Evolutionary conservation across 768 basidiomycete genomes (phyloP).

Genomic region (Amanita exitialis): DNA sequence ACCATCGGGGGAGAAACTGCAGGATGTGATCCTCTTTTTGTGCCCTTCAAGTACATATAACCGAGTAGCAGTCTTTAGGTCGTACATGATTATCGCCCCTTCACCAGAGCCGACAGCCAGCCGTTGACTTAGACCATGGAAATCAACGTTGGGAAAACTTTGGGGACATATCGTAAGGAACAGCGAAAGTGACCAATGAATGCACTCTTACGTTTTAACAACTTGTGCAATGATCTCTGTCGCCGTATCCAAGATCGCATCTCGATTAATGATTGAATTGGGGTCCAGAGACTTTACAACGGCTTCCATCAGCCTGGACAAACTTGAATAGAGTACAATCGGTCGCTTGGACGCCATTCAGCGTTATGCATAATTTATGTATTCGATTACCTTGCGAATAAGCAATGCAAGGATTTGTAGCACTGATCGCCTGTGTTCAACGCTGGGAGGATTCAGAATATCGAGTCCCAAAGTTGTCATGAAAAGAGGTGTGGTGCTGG

Average conservation of each 20-base stretch:
- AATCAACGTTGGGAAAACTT: constrained; percentile 94
- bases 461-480: constrained; percentile 92
- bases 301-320: constrained; percentile 85
- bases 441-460: constrained; percentile 65
- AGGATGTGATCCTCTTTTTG: constrained; percentile 68
- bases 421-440: constrained; percentile 76
- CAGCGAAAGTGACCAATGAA: background rate
- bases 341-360: constrained; percentile 47
- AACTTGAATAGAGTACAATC: constrained; percentile 69
- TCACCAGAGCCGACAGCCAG: constrained; percentile 91
- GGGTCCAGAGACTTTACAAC: constrained; percentile 97
- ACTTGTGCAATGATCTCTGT: constrained; percentile 92
- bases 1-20: constrained; percentile 92
- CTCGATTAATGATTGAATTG: constrained; percentile 62
- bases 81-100: constrained; percentile 93
- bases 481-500: constrained; percentile 76
- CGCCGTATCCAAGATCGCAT: constrained; percentile 82
- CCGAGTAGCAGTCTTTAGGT: constrained; percentile 90
- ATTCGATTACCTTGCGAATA: constrained; percentile 63
- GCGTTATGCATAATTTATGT: background rate
- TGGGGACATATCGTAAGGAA: background rate
- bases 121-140: constrained; percentile 79
- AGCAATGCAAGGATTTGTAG: constrained; percentile 92
- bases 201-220: constrained; percentile 68
- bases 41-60: constrained; percentile 94